Percentiles rank a stretch among this genome's conserved stretches.
These are phyloP conservation scores for Butyriboletus loyo DNA, from an alignment of 768 basidiomycete species.

Conservation along the genomic window DNA sequence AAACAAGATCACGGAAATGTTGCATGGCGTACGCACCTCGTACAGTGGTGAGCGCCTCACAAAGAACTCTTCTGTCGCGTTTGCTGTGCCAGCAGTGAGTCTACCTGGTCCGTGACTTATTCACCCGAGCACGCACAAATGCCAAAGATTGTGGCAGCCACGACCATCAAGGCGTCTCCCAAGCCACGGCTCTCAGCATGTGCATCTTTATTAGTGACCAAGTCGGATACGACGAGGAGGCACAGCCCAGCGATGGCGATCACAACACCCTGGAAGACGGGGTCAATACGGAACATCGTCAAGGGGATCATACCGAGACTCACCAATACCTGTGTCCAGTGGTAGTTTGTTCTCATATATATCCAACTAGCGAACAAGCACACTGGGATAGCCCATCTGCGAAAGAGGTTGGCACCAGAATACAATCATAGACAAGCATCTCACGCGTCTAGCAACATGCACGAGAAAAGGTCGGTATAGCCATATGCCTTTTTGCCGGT, in stretches of 20 bases:
- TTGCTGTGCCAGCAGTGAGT: slow-evolving; percentile 47
- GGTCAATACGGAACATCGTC: neutral
- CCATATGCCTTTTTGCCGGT: slow-evolving; percentile 55
- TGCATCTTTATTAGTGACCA: slow-evolving; percentile 72
- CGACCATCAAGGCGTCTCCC: slow-evolving; percentile 83
- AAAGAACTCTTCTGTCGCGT: slow-evolving; percentile 86
- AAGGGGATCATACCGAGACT: slow-evolving; percentile 7
- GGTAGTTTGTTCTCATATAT: slow-evolving; percentile 74
- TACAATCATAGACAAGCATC: slow-evolving; percentile 11
- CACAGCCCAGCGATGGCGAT: slow-evolving; percentile 74
- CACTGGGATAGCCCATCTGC: slow-evolving; percentile 83
- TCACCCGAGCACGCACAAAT: slow-evolving; percentile 52
- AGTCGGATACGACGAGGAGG: slow-evolving; percentile 75
- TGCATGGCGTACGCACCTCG: slow-evolving; percentile 43
- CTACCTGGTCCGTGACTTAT: neutral
- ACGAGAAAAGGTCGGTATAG: slow-evolving; percentile 83
- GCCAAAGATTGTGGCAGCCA: slow-evolving; percentile 82
- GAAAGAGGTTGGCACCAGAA: slow-evolving; percentile 1
- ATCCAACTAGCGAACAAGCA: slow-evolving; percentile 79
- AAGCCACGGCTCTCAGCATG: slow-evolving; percentile 59
- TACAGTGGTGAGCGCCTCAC: slow-evolving; percentile 78
- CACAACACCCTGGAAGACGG: slow-evolving; percentile 52
- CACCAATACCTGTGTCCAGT: slow-evolving; percentile 80
- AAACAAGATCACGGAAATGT: neutral
- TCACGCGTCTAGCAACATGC: slow-evolving; percentile 88